Evolutionary conservation across 2,329 filamentous ascomycete species (phyloP), one percentile per base, ranked within the genome.

Genomic region (Claviceps monticola): DNA sequence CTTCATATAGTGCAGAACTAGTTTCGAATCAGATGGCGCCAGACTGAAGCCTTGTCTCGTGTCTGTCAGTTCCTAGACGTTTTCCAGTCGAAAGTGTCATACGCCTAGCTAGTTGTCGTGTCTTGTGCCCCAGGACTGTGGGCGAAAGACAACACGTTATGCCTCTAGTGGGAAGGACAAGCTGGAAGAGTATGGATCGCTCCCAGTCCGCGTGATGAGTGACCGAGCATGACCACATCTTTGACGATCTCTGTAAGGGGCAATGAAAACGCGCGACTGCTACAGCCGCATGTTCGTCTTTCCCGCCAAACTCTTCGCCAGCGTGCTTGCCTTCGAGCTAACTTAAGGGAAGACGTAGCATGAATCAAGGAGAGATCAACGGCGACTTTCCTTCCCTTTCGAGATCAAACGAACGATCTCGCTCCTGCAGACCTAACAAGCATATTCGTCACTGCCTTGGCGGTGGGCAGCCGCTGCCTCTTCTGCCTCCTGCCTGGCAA

Each of bases 221-320:
- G 26, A 14, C 21, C 34, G 29, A 55, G 51, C 48, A 48, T 55
- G 53, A 54, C 53, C 52, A 16, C 4, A 51, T 53, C 51, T 23
- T 44, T 17, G n/a, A 37, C 17, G 44, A 41, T 23, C 42, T 34
- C 17, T 47, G 11, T 8, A 37, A 23, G 19, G 51, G 50, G 34
- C 34, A 21, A 48, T n/a, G 23, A 6, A 41, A 50, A 52, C 50
- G 46, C 26, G 7, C 51, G 48, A 19, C 21, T 44, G 21, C 34
- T n/a, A 17, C 29, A n/a, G 39, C 44, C n/a, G 8, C 37, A 14
- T 44, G 6, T 17, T 21, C 7, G 17, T 38, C 43, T 13, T 43
- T 46, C 21, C 29, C 19, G 7, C 29, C 14, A 17, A 19, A n/a
- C 46, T 29, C 19, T n/a, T 9, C 1, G 14, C 19, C 16, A 13